Percentiles rank a stretch among this genome's conserved stretches.
Conservation (phyloP, 352 stramenopile genomes). For the Aphanomyces cochlioides region DNA sequence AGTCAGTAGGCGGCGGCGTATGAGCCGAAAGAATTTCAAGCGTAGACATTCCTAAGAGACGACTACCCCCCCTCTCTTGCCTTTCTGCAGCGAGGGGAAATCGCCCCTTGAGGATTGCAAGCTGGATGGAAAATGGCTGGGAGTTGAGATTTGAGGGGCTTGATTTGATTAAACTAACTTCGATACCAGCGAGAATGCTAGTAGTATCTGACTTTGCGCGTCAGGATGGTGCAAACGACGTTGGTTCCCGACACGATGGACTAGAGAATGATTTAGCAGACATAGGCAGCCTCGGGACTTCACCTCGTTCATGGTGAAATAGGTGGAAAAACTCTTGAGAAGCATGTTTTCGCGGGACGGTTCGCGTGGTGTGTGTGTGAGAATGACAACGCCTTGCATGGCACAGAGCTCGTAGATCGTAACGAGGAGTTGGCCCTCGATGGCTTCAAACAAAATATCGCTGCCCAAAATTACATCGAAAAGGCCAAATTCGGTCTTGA, state of each 20-base stretch:
- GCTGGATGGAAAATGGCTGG: too few species aligned
- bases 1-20: too few species aligned
- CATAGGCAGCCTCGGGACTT: neutral
- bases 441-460: slow-evolving; percentile 19
- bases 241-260: slow-evolving; percentile 1
- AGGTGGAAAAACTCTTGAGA: slow-evolving; percentile 13
- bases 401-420: slow-evolving; percentile 25
- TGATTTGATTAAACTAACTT: too few species aligned
- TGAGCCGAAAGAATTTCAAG: too few species aligned
- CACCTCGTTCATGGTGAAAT: slow-evolving; percentile 27
- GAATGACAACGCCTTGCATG: slow-evolving; percentile 19
- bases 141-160: too few species aligned
- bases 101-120: too few species aligned
- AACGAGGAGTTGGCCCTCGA: slow-evolving; percentile 19
- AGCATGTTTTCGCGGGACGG: slow-evolving; percentile 7
- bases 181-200: neutral
- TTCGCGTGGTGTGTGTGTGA: slow-evolving; percentile 23
- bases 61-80: too few species aligned
- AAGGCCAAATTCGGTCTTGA: slow-evolving; percentile 26
- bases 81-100: too few species aligned
- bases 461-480: slow-evolving; percentile 27
- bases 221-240: slow-evolving; percentile 16
- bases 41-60: too few species aligned
- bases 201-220: slow-evolving; percentile 19
- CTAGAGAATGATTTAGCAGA: neutral